Conservation (phyloP, 1,284 basidiomycete genomes). For the Tilletiopsis washingtonensis region DNA sequence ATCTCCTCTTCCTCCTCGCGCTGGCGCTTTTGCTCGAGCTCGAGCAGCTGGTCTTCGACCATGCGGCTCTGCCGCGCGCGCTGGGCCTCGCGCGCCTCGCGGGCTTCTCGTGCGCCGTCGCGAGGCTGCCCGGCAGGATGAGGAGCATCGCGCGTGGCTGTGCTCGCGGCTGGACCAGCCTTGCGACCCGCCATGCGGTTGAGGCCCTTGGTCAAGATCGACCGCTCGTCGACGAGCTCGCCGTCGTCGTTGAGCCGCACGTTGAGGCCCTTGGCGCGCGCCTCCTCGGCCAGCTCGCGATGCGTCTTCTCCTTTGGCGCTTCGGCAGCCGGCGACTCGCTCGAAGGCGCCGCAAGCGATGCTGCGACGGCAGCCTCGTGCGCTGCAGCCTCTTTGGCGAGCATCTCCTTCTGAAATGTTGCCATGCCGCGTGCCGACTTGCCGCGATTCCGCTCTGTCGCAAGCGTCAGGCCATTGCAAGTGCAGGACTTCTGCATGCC, state of each 20-base stretch:
- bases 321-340: conserved; percentile 53
- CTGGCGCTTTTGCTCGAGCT: conserved; percentile 18
- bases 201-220: conserved; percentile 79
- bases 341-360: conserved; percentile 58
- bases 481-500: conserved; percentile 2
- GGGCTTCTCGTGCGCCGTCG: conserved; percentile 3
- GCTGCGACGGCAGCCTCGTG: conserved; percentile 36
- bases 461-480: not conserved
- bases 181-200: conserved; percentile 58
- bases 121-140: not conserved
- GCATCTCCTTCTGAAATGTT: conserved; percentile 36
- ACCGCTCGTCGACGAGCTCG: conserved; percentile 91
- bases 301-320: conserved; percentile 50
- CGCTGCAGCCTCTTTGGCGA: conserved; percentile 27
- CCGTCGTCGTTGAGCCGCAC: conserved; percentile 96
- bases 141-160: not conserved
- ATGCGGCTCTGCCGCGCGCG: conserved; percentile 19
- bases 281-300: conserved; percentile 58
- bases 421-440: conserved; percentile 64
- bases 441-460: conserved; percentile 62
- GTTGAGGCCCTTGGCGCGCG: conserved; percentile 67
- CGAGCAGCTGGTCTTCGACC: conserved; percentile 35
- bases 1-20: conserved; percentile 14
- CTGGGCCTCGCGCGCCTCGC: conserved; percentile 16
- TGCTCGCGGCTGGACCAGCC: not conserved